A percentile compares a stretch with the other conserved stretches of the same genome.
phyloP scores from a whole-genome alignment of 2,329 filamentous ascomycete species.

The Stagonosporopsis vannaccii region DNA sequence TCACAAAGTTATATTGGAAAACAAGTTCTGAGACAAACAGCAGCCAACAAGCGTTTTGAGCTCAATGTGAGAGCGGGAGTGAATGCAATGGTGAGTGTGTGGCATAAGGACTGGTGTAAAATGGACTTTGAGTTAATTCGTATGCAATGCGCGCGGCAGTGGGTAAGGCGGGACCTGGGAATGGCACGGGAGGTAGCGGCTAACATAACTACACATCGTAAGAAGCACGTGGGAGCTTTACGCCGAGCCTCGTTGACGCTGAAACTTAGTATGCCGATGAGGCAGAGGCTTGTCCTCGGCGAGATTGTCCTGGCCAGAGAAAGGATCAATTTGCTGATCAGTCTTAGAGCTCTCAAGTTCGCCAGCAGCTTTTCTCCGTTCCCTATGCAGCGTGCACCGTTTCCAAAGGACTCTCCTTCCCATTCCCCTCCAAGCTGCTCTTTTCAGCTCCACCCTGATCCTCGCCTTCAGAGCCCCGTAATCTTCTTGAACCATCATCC shows the following conservation, averaged over 20 bases:
- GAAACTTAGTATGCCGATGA: not conserved
- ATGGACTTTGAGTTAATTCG: no score
- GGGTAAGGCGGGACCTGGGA: no score
- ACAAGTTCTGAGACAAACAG: no score
- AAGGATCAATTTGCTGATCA: not conserved
- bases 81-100: no score
- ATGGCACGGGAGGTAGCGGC: no score
- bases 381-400: not conserved
- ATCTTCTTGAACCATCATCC: constrained; percentile 9
- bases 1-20: no score
- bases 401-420: not conserved
- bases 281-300: not conserved
- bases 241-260: not conserved
- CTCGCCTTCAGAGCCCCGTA: constrained; percentile 6
- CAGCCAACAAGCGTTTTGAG: no score
- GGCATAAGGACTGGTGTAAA: no score
- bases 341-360: not conserved
- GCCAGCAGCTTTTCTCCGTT: not conserved
- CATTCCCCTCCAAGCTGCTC: constrained; percentile 1
- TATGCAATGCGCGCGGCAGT: no score
- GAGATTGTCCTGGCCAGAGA: not conserved
- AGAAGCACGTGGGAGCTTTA: no score
- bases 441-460: not conserved
- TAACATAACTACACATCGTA: no score
- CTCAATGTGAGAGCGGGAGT: no score